Evolutionary conservation across 768 basidiomycete species (phyloP), one percentile per base, ranked within the genome.

Genomic region (Lyophyllum shimeji): DNA sequence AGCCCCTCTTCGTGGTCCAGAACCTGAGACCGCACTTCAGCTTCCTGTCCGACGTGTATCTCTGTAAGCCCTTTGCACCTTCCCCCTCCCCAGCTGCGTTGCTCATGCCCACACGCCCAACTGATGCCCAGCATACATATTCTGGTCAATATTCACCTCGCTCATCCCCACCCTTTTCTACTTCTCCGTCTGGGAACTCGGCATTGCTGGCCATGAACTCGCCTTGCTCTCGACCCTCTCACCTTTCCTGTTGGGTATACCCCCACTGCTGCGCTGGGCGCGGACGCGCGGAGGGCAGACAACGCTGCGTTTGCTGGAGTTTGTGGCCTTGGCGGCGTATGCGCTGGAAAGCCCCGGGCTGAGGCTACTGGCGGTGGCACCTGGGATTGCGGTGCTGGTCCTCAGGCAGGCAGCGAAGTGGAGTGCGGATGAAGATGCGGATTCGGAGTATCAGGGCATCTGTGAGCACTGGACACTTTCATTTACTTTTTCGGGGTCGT

Each of bases 121-220:
- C 43, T 17, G 24, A 29, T 50, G 7, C 12, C 15, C 34, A 92
- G 90, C 88, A 3, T 92, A 86, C 65, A 74, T 89, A 17, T 91
- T 87, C 69, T 93, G 90, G 89, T 89, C 92, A 1, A 78, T 90
- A 46, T 84, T 90, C 67, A 95, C 93, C 1, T 80, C 84, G 2
- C 82, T 94, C 18, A 81, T 87, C 6, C 86, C 88, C 1, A 85
- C 89, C 3, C 76, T 95, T 3, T 95, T 95, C 74, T 95, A 95
- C 71, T 95, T 93, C 73, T 93, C 90, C 23, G 84, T 96, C 18
- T 95, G 93, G 93, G 82, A 92, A 65, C 84, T 95, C 17, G 91
- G 89, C 24, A 78, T 95, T 27, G 84, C 89, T 11, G 94, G 94
- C 4, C 82, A 87, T 33, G 94, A 96, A 66, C 76, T 91, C 15